Evolutionary conservation across 306 rosid species (phyloP).

Genomic region (Begonia loranthoides): DNA sequence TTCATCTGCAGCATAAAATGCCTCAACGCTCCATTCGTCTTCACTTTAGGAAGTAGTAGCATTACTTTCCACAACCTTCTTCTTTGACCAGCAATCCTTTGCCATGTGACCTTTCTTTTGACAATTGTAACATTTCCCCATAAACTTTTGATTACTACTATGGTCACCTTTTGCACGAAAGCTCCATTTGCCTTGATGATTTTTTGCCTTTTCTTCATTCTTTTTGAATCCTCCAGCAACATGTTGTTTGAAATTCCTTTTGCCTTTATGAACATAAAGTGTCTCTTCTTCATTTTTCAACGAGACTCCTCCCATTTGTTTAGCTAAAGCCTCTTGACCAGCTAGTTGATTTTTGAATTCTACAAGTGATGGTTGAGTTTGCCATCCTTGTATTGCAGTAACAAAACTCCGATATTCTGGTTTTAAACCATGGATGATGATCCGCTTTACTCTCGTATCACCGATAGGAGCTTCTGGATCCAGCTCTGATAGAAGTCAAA

Average conservation of each 20-base stretch:
- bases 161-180: not conserved
- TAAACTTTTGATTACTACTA: not conserved
- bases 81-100: too few species aligned
- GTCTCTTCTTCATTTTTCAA: too few species aligned
- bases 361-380: not conserved
- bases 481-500: too few species aligned
- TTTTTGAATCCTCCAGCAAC: not conserved
- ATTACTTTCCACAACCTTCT: too few species aligned
- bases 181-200: not conserved
- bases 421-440: not conserved
- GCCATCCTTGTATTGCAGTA: not conserved
- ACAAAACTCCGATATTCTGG: too few species aligned
- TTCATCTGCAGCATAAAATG: too few species aligned
- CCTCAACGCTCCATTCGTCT: too few species aligned
- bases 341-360: not conserved
- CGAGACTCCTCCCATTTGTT: too few species aligned
- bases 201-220: not conserved
- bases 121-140: slow-evolving; percentile 1
- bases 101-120: not conserved
- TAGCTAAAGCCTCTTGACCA: not conserved
- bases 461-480: not conserved
- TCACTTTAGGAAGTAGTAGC: too few species aligned
- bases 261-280: slow-evolving; percentile 5
- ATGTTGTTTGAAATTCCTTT: not conserved
- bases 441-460: not conserved